Percentiles rank a stretch among this genome's conserved stretches.
Evolutionary conservation across 2,329 filamentous ascomycete genomes (phyloP).

Genomic region (Lecanicillium sp.): DNA sequence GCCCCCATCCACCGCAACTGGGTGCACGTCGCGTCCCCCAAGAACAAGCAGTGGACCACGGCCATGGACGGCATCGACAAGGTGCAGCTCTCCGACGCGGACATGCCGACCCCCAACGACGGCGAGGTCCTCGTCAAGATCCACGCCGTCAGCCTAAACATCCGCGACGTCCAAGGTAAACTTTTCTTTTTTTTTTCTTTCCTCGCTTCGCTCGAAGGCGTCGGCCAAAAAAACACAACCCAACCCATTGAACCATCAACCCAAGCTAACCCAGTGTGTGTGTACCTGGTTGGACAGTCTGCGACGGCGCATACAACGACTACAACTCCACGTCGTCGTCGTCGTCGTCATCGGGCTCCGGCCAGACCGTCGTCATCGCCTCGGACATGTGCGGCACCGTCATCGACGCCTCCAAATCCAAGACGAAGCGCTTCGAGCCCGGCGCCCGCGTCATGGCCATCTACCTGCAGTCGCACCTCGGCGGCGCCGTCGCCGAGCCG

Average conservation of each 20-base stretch:
- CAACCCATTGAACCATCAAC: not conserved
- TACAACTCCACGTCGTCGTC: slow-evolving; percentile 49
- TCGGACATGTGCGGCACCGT: slow-evolving; percentile 66
- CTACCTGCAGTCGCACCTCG: slow-evolving; percentile 53
- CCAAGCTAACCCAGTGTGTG: no score
- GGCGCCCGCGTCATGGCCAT: slow-evolving; percentile 63
- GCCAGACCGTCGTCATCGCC: slow-evolving; percentile 51
- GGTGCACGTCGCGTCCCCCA: slow-evolving; percentile 18
- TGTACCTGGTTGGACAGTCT: slow-evolving; percentile 39
- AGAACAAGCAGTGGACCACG: slow-evolving; percentile 48
- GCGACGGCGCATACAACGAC: slow-evolving; percentile 61
- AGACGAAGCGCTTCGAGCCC: slow-evolving; percentile 36
- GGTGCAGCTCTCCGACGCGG: slow-evolving; percentile 36
- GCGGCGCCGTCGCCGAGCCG: slow-evolving; percentile 51
- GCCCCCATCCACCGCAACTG: slow-evolving; percentile 12
- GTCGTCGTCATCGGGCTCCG: no score
- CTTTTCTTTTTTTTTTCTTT: slow-evolving; percentile 7
- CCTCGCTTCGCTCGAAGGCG: not conserved
- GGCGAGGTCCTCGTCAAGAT: slow-evolving; percentile 48
- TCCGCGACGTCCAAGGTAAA: slow-evolving; percentile 43
- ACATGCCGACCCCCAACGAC: slow-evolving; percentile 41
- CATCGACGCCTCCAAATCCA: slow-evolving; percentile 29
- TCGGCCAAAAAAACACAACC: no score
- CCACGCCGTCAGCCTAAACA: slow-evolving; percentile 42
- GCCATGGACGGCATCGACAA: slow-evolving; percentile 51